A percentile compares a stretch with the other conserved stretches of the same genome.
Conservation (phyloP, 192 early-diverging fungal genomes). For the Backusella tarrabulga region DNA sequence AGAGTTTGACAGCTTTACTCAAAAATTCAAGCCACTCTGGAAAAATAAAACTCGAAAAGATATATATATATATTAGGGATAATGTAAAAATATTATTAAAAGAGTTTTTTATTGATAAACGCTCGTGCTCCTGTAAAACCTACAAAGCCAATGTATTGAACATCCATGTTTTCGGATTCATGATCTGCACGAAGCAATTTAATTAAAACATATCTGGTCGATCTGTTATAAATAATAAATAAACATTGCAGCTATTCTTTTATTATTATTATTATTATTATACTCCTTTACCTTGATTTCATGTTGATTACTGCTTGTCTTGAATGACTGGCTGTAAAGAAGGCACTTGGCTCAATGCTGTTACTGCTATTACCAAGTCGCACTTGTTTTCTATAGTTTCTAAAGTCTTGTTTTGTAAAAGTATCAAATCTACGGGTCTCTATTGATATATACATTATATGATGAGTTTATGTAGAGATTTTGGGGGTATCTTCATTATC, state of each 20-base stretch:
- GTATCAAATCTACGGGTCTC: constrained; percentile 34
- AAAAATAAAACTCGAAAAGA: too few relatives aligned
- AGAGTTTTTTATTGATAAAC: constrained; percentile 5
- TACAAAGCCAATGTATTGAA: constrained; percentile 54
- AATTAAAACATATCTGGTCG: constrained; percentile 48
- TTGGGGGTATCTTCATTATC: background rate
- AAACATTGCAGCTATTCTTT: background rate
- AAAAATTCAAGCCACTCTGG: too few relatives aligned
- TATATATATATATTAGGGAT: background rate
- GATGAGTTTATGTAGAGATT: background rate
- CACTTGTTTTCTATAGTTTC: constrained; percentile 12
- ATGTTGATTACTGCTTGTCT: constrained; percentile 19
- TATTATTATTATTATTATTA: too few relatives aligned
- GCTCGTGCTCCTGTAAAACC: constrained; percentile 35
- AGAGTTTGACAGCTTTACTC: too few relatives aligned
- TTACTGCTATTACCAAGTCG: background rate
- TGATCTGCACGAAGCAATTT: constrained; percentile 45
- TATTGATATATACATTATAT: background rate
- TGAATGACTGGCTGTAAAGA: constrained; percentile 15
- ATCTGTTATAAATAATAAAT: constrained; percentile 15
- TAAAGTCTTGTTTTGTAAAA: constrained; percentile 35
- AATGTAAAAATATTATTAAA: background rate
- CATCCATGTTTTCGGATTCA: constrained; percentile 51
- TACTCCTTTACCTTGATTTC: constrained; percentile 13
- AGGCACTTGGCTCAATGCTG: constrained; percentile 31